phyloP scores from a whole-genome alignment of 495 filamentous ascomycete species.

The Penicillium verhagenii region DNA sequence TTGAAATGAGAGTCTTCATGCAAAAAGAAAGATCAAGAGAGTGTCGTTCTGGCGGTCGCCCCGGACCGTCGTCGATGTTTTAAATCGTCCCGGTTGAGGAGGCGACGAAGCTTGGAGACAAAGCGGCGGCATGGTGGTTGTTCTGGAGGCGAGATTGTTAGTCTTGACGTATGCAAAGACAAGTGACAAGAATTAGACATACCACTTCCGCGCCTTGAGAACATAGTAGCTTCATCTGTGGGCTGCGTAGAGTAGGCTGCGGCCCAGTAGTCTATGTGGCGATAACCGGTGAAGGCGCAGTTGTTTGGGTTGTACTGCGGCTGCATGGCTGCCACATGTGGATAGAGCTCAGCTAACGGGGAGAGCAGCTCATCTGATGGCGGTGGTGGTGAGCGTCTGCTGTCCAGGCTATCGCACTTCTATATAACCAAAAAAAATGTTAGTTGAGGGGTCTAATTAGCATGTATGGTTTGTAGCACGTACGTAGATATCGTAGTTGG shows the following conservation, averaged over 20 bases:
- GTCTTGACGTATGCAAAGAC: too few relatives aligned
- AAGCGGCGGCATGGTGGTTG: slow-evolving; percentile 22
- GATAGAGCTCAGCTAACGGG: slow-evolving; percentile 40
- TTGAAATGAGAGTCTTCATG: neutral
- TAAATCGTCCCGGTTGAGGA: slow-evolving; percentile 36
- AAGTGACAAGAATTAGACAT: slow-evolving; percentile 8
- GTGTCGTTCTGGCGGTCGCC: slow-evolving; percentile 10
- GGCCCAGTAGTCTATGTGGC: slow-evolving; percentile 38
- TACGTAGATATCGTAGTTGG: slow-evolving; percentile 41
- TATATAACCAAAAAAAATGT: slow-evolving; percentile 3
- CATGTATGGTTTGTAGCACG: neutral
- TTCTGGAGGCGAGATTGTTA: slow-evolving; percentile 12
- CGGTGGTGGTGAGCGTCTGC: slow-evolving; percentile 24
- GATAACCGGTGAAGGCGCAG: slow-evolving; percentile 42
- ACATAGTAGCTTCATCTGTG: slow-evolving; percentile 16
- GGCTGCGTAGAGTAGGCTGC: slow-evolving; percentile 34
- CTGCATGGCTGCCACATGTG: slow-evolving; percentile 42
- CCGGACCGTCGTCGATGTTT: slow-evolving; percentile 21
- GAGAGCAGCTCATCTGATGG: slow-evolving; percentile 37
- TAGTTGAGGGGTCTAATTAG: slow-evolving; percentile 9
- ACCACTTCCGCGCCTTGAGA: slow-evolving; percentile 29
- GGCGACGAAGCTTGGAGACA: slow-evolving; percentile 31
- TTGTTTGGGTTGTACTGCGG: slow-evolving; percentile 33
- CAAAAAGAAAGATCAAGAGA: neutral
- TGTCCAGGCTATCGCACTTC: slow-evolving; percentile 27